Conservation (phyloP, 768 basidiomycete genomes). For the Porpolomopsis calyptriformis region DNA sequence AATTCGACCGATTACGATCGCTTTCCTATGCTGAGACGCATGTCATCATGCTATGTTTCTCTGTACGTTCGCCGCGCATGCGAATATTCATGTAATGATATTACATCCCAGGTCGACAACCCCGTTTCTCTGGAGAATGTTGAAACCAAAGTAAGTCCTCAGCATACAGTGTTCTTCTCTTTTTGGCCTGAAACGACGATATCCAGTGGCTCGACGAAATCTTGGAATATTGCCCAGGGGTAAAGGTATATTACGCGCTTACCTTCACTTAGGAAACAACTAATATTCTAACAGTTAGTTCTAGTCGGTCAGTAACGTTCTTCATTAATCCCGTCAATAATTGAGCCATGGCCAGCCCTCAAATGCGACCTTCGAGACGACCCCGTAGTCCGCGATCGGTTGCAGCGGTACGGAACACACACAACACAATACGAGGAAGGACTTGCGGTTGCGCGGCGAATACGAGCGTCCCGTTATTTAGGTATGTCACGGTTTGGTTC, state of each 20-base stretch:
- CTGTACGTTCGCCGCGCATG: constrained; percentile 41
- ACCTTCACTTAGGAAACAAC: not conserved
- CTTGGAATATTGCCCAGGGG: constrained; percentile 85
- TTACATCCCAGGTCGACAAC: constrained; percentile 65
- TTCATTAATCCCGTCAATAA: constrained; percentile 5
- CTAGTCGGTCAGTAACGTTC: constrained; percentile 57
- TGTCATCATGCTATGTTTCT: constrained; percentile 94
- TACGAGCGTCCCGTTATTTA: constrained; percentile 87
- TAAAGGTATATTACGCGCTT: constrained; percentile 48
- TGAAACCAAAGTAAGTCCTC: constrained; percentile 63
- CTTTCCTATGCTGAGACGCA: constrained; percentile 96
- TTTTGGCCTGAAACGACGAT: not conserved
- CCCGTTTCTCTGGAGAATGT: constrained; percentile 93
- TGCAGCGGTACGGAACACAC: constrained; percentile 58
- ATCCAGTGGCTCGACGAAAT: constrained; percentile 88
- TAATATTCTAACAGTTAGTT: constrained; percentile 46
- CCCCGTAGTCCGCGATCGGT: constrained; percentile 52
- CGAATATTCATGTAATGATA: constrained; percentile 11
- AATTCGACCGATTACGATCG: constrained; percentile 88
- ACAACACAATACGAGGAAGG: constrained; percentile 91
- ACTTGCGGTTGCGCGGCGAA: constrained; percentile 74
- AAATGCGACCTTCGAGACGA: constrained; percentile 97
- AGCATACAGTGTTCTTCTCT: constrained; percentile 2
- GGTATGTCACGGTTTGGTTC: constrained; percentile 38
- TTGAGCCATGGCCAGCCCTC: constrained; percentile 43